Evolutionary conservation across 768 basidiomycete species (phyloP).

Genomic region (Kockovaella imperatae): DNA sequence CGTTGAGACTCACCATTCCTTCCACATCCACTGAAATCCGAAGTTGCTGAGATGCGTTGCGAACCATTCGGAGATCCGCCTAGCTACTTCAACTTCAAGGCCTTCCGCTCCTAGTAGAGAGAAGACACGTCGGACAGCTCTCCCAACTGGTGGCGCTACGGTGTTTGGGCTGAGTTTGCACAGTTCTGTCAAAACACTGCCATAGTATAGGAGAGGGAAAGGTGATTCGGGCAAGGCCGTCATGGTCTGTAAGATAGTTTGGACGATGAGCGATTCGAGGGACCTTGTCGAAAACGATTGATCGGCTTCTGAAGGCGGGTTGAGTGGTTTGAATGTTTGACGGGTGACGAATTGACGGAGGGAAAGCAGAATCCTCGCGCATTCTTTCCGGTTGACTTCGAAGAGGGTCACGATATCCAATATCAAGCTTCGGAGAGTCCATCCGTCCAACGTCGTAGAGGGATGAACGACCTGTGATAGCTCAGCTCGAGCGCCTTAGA

Average conservation of each 20-base stretch:
- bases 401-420: slow-evolving; percentile 77
- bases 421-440: slow-evolving; percentile 65
- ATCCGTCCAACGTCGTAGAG: slow-evolving; percentile 65
- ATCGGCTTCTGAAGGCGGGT: slow-evolving; percentile 52
- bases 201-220: slow-evolving; percentile 75
- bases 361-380: slow-evolving; percentile 75
- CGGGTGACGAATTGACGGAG: slow-evolving; percentile 72
- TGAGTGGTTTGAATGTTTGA: slow-evolving; percentile 77
- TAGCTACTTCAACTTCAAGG: slow-evolving; percentile 72
- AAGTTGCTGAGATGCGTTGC: slow-evolving; percentile 95
- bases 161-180: slow-evolving; percentile 89
- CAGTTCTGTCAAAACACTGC: slow-evolving; percentile 78
- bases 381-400: slow-evolving; percentile 93
- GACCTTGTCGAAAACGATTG: slow-evolving; percentile 67
- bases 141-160: slow-evolving; percentile 91
- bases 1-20: slow-evolving; percentile 69
- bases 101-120: slow-evolving; percentile 62
- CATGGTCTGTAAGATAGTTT: slow-evolving; percentile 67
- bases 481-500: slow-evolving; percentile 7
- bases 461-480: slow-evolving; percentile 63
- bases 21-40: slow-evolving; percentile 98
- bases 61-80: slow-evolving; percentile 90
- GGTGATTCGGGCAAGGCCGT: slow-evolving; percentile 69
- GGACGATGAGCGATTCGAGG: slow-evolving; percentile 78
- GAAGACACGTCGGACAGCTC: slow-evolving; percentile 85